Evolutionary conservation across 2,329 filamentous ascomycete genomes (phyloP), one percentile per base, ranked within the genome.

Genomic region (Neonectria neomacrospora): DNA sequence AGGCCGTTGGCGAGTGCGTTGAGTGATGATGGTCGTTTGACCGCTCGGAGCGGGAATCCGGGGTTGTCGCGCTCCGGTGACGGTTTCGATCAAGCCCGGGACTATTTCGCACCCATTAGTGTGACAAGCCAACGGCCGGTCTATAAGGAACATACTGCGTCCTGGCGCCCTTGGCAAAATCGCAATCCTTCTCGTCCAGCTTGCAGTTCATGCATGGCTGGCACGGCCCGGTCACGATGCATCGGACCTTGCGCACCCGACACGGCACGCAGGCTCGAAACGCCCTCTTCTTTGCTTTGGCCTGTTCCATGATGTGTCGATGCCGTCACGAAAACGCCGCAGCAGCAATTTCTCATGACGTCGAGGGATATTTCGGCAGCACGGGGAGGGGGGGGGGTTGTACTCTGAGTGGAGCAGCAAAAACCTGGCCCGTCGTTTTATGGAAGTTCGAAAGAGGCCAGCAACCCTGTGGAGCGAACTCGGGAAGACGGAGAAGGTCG

Each of bases 121-220:
- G 10, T 10, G 10, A 5, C 30, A 18, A 1, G 0, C 9, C 4
- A 10, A 28, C 8, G n/a, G 30, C 3, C 12, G 39, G 2, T 9
- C 8, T 16, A 2, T 6, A 9, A 11, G 11, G 26, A 3, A 20
- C 67, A 47, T 20, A 60, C 71, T 58, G 56, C 41, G 66, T 65
- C 2, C 69, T 68, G 48, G 67, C 63, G 5, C 66, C 47, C 22
- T 56, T 65, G 45, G 67, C 70, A 26, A 69, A 73, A 0, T 68
- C 67, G 48, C 71, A 73, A 5, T 68, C 61, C 28, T 73, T 73
- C n/a, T 65, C 69, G 39, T 69, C 69, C 12, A 72, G 61, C 50
- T 67, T 67, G 51, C 71, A 73, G 18, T 73, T 73, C 67, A 73
- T 66, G 61, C 71, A 73, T 9, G 71, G 71, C 16, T 57, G 55